Conservation (phyloP, 2,329 filamentous ascomycete genomes). For the Calcarisporium arbuscula region DNA sequence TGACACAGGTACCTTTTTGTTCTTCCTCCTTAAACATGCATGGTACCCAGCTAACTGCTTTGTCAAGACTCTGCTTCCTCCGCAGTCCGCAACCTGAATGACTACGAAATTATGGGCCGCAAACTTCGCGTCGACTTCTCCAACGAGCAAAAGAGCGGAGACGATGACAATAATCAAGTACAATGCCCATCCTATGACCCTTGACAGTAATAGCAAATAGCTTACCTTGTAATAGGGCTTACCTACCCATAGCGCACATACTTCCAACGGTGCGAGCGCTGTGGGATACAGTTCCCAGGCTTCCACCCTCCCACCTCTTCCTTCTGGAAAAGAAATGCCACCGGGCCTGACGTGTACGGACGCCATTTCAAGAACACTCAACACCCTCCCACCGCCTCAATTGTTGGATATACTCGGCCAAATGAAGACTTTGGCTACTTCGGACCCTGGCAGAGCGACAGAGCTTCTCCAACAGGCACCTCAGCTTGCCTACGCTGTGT, state of each 20-base stretch:
- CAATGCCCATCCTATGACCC: slow-evolving; percentile 1
- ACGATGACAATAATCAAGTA: slow-evolving; percentile 36
- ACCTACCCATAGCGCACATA: slow-evolving; percentile 17
- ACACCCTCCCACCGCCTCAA: slow-evolving; percentile 78
- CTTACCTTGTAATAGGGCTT: slow-evolving; percentile 8
- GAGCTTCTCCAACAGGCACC: slow-evolving; percentile 84
- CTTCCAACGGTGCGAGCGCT: slow-evolving; percentile 26
- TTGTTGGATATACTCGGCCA: slow-evolving; percentile 89
- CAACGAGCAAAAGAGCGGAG: slow-evolving; percentile 76
- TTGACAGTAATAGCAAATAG: too few species aligned
- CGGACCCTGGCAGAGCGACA: slow-evolving; percentile 75
- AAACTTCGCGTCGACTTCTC: slow-evolving; percentile 94
- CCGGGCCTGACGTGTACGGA: slow-evolving; percentile 79
- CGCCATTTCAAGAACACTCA: slow-evolving; percentile 85
- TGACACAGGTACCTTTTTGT: slow-evolving; percentile 62
- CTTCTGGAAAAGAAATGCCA: slow-evolving; percentile 76
- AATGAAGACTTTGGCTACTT: slow-evolving; percentile 84
- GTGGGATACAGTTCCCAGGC: slow-evolving; percentile 26
- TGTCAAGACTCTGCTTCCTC: slow-evolving; percentile 70
- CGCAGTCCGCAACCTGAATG: slow-evolving; percentile 90
- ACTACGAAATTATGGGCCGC: slow-evolving; percentile 89
- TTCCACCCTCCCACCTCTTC: slow-evolving; percentile 68
- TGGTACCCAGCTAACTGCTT: slow-evolving; percentile 13
- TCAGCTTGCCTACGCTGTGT: slow-evolving; percentile 89
- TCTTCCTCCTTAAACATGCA: neutral